Evolutionary conservation across 2,329 filamentous ascomycete species (phyloP).

Genomic region (Xenoacremonium recifei): DNA sequence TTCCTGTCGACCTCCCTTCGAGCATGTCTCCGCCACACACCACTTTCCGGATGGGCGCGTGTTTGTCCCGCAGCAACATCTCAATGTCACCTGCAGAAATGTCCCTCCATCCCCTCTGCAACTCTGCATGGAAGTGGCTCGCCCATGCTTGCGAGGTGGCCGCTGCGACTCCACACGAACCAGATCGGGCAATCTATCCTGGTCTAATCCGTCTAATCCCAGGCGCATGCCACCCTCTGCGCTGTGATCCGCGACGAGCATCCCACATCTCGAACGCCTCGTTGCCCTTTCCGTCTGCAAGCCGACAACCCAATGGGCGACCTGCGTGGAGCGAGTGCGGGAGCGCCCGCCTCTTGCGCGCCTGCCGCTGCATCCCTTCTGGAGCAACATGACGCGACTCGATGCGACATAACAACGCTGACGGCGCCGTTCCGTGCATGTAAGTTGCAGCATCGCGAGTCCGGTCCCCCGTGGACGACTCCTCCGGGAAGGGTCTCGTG

Average conservation of each 20-base stretch:
- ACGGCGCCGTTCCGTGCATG: constrained; percentile 9
- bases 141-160: constrained; percentile 1
- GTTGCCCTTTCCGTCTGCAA: constrained; percentile 13
- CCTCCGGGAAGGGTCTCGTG: constrained; percentile 2
- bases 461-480: constrained; percentile 3
- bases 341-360: constrained; percentile 26
- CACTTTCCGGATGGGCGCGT: neutral
- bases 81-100: neutral
- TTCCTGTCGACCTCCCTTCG: neutral
- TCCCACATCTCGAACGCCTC: constrained; percentile 15
- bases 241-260: constrained; percentile 15
- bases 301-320: constrained; percentile 16
- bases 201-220: constrained; percentile 11
- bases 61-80: neutral
- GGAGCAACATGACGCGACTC: constrained; percentile 10
- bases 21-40: neutral
- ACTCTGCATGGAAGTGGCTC: neutral
- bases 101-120: neutral
- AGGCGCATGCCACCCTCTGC: constrained; percentile 10
- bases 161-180: constrained; percentile 3
- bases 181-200: constrained; percentile 13
- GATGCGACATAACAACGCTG: constrained; percentile 13
- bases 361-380: constrained; percentile 21
- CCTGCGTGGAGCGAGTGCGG: constrained; percentile 16
- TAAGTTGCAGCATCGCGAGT: constrained; percentile 5